These are phyloP conservation scores for Dicorynia guianensis DNA, from an alignment of 306 rosid genomes.

Conservation along the genomic window DNA sequence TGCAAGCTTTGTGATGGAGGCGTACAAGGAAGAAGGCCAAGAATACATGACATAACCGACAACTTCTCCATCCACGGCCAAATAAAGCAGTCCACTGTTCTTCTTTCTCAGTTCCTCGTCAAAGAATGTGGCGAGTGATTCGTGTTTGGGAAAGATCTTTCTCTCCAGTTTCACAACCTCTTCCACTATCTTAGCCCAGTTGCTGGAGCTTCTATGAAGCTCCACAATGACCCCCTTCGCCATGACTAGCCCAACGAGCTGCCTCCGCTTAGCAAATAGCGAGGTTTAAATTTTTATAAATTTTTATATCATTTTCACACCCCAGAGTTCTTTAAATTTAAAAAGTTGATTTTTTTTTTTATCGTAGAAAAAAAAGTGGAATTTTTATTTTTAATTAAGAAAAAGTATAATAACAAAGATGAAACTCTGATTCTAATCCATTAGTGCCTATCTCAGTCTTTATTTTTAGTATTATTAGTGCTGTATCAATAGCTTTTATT, in stretches of 20 bases:
- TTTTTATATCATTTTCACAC: too few relatives aligned
- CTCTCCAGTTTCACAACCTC: slow-evolving; percentile 81
- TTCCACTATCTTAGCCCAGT: slow-evolving; percentile 57
- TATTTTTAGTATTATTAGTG: background rate
- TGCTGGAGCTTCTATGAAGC: slow-evolving; percentile 61
- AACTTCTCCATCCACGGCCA: slow-evolving; percentile 57
- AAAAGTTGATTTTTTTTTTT: too few relatives aligned
- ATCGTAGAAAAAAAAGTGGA: too few relatives aligned
- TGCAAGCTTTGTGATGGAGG: slow-evolving; percentile 87
- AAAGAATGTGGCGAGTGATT: slow-evolving; percentile 79
- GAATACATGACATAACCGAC: slow-evolving; percentile 85
- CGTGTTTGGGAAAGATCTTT: slow-evolving; percentile 84
- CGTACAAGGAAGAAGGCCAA: slow-evolving; percentile 84
- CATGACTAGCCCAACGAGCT: too few relatives aligned
- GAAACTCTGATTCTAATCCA: slow-evolving; percentile 21
- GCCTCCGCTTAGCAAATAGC: too few relatives aligned
- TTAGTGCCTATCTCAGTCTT: background rate
- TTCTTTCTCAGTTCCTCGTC: slow-evolving; percentile 71
- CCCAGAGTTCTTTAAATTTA: too few relatives aligned
- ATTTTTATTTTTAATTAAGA: too few relatives aligned
- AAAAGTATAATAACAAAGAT: too few relatives aligned
- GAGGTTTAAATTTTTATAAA: too few relatives aligned
- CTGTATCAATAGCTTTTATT: background rate
- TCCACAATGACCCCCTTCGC: slow-evolving; percentile 52
- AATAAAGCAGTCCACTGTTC: slow-evolving; percentile 76